Evolutionary conservation across 2,329 filamentous ascomycete species (phyloP), one percentile per base, ranked within the genome.

Genomic region (Exophiala spinifera): DNA sequence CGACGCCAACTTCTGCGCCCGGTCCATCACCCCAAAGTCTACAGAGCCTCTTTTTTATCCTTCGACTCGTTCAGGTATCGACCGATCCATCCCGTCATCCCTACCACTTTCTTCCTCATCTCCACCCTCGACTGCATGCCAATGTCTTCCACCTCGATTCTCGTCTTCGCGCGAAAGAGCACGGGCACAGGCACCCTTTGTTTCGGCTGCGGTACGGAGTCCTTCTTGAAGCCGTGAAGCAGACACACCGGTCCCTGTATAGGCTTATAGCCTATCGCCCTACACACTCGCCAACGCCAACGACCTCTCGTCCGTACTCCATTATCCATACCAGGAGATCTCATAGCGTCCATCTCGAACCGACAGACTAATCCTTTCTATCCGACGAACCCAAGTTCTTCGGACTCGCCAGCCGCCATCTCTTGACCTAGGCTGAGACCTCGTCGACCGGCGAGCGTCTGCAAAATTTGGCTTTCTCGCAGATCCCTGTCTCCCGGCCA

Each of bases 381-480:
- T 34, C 42, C 42, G 42, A 44, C 42, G 42, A 44, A 44, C 42
- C 42, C 23, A 15, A 21, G 42, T 44, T 44, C 42, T 15, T 46
- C 5, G 19, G 15, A n/a, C 44, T 33, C 44, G 19, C 10, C 44
- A 46, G 31, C 31, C 40, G 21, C 50, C 49, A 39, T 25, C 46
- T 40, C 19, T 39, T 37, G 48, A 34, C 37, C 52, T 39, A n/a
- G n/a, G n/a, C n/a, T n/a, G n/a, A n/a, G n/a, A n/a, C n/a, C n/a
- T n/a, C n/a, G n/a, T n/a, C n/a, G n/a, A n/a, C n/a, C 28, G 25
- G 46, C 40, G 43, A 39, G 51, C 52, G 45, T 49, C 47, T 58
- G 48, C 49, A 51, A 52, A 51, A 44, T 46, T 46, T 40, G 45
- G 31, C 45, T 28, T 45, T 39, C 45, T 43, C 33, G 21, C 4